These are phyloP conservation scores for Baorangia bicolor DNA, from an alignment of 768 basidiomycete genomes.

Conservation along the genomic window DNA sequence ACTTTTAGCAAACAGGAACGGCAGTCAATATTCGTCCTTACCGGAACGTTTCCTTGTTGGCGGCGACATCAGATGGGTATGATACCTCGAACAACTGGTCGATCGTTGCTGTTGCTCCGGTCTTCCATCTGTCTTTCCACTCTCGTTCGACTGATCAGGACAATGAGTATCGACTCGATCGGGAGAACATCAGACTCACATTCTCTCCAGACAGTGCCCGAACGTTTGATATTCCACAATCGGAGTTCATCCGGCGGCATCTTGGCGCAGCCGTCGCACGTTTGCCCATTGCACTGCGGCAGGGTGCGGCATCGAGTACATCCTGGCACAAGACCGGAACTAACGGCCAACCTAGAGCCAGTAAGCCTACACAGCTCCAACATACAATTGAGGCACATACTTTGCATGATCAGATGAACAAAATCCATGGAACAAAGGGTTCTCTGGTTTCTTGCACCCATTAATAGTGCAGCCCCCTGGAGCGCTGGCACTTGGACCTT, in stretches of 20 bases:
- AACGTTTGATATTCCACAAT: slow-evolving; percentile 47
- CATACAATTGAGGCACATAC: slow-evolving; percentile 34
- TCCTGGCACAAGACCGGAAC: slow-evolving; percentile 44
- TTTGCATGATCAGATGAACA: slow-evolving; percentile 60
- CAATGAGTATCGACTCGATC: slow-evolving; percentile 20
- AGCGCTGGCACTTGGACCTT: slow-evolving; percentile 36
- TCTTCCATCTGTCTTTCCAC: slow-evolving; percentile 44
- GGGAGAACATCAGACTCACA: slow-evolving; percentile 38
- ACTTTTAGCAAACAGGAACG: slow-evolving; percentile 4
- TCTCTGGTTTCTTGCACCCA: slow-evolving; percentile 52
- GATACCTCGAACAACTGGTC: slow-evolving; percentile 58
- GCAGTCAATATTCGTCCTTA: slow-evolving; percentile 23
- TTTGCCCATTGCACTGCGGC: slow-evolving; percentile 45
- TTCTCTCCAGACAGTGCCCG: slow-evolving; percentile 50
- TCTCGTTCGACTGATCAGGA: slow-evolving; percentile 50
- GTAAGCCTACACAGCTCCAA: slow-evolving; percentile 7
- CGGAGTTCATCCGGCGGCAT: slow-evolving; percentile 41
- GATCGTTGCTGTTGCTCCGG: slow-evolving; percentile 38
- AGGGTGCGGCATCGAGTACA: slow-evolving; percentile 49
- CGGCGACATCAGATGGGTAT: slow-evolving; percentile 27
- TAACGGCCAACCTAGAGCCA: slow-evolving; percentile 49
- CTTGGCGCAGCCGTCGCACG: slow-evolving; percentile 53
- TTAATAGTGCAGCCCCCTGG: slow-evolving; percentile 44
- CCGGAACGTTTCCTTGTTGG: slow-evolving; percentile 50
- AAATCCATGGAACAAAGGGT: slow-evolving; percentile 50